Conservation (phyloP, 331 rosid species). For the Malus hybrid region DNA sequence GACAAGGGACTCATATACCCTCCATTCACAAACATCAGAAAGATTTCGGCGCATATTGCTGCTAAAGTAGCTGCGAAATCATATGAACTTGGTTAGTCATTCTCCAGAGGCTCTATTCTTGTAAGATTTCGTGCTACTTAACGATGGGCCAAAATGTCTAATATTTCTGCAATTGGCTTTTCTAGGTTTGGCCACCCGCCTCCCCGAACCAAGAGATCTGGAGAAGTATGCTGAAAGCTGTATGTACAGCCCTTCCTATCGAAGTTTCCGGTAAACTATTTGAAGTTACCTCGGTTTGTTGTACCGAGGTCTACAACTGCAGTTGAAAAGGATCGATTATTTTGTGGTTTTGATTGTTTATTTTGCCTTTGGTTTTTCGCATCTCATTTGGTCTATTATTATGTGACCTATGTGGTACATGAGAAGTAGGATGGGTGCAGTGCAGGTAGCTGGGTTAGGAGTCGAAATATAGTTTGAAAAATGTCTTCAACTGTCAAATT, state of each 20-base stretch:
- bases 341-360: background rate
- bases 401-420: conserved; percentile 11
- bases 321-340: background rate
- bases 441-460: conserved; percentile 17
- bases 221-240: conserved; percentile 76
- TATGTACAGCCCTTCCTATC: conserved; percentile 73
- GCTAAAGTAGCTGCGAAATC: conserved; percentile 85
- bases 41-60: conserved; percentile 88
- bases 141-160: background rate
- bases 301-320: background rate
- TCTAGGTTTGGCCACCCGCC: conserved; percentile 80
- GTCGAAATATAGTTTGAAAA: conserved; percentile 5
- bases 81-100: conserved; percentile 57
- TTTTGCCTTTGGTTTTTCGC: background rate
- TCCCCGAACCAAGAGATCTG: conserved; percentile 80
- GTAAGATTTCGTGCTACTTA: background rate
- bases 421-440: conserved; percentile 18
- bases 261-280: conserved; percentile 47
- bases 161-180: background rate
- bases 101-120: too few relatives aligned
- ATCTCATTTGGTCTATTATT: background rate
- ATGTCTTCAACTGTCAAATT: background rate
- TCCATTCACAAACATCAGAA: conserved; percentile 76
- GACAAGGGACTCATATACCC: conserved; percentile 83
- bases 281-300: background rate